Evolutionary conservation across 495 filamentous ascomycete genomes (phyloP).

Genomic region (Daldinia caldariorum): DNA sequence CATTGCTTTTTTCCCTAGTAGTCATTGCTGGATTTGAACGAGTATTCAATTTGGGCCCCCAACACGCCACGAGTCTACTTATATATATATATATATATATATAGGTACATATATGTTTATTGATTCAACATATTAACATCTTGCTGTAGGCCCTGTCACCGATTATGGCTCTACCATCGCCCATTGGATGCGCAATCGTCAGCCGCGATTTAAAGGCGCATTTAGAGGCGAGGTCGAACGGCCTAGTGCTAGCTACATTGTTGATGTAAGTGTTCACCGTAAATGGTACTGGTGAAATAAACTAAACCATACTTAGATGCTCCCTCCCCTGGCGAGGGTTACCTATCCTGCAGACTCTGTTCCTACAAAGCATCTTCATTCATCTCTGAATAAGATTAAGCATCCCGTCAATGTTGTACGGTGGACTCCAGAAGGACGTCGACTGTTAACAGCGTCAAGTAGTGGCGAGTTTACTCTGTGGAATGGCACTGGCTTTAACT

Average conservation of each 20-base stretch:
- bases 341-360: conserved; percentile 81
- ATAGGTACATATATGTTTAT: not conserved
- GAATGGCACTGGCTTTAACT: conserved; percentile 99
- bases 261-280: conserved; percentile 76
- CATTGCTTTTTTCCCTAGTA: not conserved
- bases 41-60: not conserved
- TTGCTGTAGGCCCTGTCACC: conserved; percentile 76
- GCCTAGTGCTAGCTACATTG: conserved; percentile 85
- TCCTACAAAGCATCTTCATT: conserved; percentile 89
- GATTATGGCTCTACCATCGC: conserved; percentile 94
- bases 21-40: not conserved
- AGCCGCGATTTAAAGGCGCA: conserved; percentile 75
- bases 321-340: conserved; percentile 80
- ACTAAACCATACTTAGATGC: conserved; percentile 67
- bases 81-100: too few relatives aligned
- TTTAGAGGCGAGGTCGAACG: conserved; percentile 78
- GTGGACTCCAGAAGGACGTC: conserved; percentile 96
- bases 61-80: not conserved
- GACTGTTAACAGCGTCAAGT: conserved; percentile 89
- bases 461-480: conserved; percentile 98
- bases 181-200: conserved; percentile 90
- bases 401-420: conserved; percentile 96
- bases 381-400: conserved; percentile 96
- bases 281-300: not conserved
- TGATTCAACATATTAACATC: not conserved